These are phyloP conservation scores for Dichotomocladium elegans DNA, from an alignment of 371 early-diverging fungal species.

Conservation along the genomic window DNA sequence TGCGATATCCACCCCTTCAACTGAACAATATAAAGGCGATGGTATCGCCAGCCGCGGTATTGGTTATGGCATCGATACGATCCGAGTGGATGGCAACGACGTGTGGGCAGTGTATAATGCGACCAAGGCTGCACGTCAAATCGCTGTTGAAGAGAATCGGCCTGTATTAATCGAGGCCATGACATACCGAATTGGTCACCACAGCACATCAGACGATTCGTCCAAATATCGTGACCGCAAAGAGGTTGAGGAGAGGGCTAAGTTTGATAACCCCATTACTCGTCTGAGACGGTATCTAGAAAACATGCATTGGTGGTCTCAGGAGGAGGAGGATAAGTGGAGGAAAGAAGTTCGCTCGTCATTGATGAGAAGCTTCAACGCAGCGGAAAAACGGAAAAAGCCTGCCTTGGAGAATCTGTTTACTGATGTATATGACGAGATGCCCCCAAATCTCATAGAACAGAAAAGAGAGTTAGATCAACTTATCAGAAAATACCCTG, in stretches of 20 bases:
- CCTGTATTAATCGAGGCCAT: slow-evolving; percentile 96
- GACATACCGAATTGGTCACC: slow-evolving; percentile 97
- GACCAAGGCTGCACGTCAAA: slow-evolving; percentile 77
- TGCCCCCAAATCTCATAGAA: slow-evolving; percentile 70
- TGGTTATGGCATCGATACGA: slow-evolving; percentile 95
- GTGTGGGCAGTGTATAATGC: slow-evolving; percentile 95
- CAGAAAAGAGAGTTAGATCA: slow-evolving; percentile 79
- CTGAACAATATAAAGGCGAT: slow-evolving; percentile 97
- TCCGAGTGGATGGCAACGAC: slow-evolving; percentile 98
- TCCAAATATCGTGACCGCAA: slow-evolving; percentile 79
- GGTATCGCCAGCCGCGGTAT: slow-evolving; percentile 92
- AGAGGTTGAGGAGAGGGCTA: slow-evolving; percentile 83
- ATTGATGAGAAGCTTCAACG: slow-evolving; percentile 75
- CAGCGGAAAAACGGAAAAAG: slow-evolving; percentile 87
- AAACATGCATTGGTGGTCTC: slow-evolving; percentile 81
- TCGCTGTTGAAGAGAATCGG: slow-evolving; percentile 73
- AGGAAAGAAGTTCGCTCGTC: slow-evolving; percentile 63
- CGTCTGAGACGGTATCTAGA: slow-evolving; percentile 90
- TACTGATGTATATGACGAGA: slow-evolving; percentile 90
- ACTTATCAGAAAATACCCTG: slow-evolving; percentile 83
- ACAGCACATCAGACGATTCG: slow-evolving; percentile 97
- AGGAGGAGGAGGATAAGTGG: slow-evolving; percentile 67
- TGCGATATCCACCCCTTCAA: slow-evolving; percentile 94
- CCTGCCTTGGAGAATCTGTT: slow-evolving; percentile 82
- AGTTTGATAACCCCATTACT: slow-evolving; percentile 85